phyloP scores from a whole-genome alignment of 352 stramenopile genomes.

The Phytophthora citricola region DNA sequence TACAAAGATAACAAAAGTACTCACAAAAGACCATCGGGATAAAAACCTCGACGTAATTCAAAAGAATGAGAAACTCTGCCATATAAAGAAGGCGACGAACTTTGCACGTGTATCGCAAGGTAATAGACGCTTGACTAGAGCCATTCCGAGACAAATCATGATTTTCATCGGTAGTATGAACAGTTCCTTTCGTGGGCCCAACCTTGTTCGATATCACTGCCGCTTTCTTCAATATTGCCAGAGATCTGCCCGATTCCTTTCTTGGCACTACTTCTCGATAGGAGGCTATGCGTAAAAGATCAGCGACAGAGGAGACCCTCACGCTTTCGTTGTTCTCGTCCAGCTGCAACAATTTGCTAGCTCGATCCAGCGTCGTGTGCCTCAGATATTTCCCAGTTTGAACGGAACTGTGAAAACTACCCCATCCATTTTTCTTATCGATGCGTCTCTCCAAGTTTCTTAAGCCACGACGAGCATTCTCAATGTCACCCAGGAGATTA shows the following conservation, averaged over 20 bases:
- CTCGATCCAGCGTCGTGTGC: constrained; percentile 3
- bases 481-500: constrained; percentile 15
- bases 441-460: not conserved
- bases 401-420: not conserved
- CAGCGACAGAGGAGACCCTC: not conserved
- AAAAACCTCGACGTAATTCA: constrained; percentile 38
- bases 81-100: constrained; percentile 12
- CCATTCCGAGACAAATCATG: not conserved
- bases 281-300: not conserved
- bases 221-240: not conserved
- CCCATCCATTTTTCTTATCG: constrained; percentile 5
- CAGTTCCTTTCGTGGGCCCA: not conserved
- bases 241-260: not conserved
- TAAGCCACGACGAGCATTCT: not conserved
- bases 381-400: constrained; percentile 1
- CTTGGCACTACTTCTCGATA: not conserved
- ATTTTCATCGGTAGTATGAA: not conserved
- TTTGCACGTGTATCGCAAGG: constrained; percentile 1
- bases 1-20: not conserved
- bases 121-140: not conserved
- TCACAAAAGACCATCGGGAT: constrained; percentile 38
- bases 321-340: constrained; percentile 1
- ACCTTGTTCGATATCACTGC: not conserved
- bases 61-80: constrained; percentile 34
- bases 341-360: not conserved